Evolutionary conservation across 148 eudicot genomes (phyloP).

Genomic region (Nepenthes mirabilis): DNA sequence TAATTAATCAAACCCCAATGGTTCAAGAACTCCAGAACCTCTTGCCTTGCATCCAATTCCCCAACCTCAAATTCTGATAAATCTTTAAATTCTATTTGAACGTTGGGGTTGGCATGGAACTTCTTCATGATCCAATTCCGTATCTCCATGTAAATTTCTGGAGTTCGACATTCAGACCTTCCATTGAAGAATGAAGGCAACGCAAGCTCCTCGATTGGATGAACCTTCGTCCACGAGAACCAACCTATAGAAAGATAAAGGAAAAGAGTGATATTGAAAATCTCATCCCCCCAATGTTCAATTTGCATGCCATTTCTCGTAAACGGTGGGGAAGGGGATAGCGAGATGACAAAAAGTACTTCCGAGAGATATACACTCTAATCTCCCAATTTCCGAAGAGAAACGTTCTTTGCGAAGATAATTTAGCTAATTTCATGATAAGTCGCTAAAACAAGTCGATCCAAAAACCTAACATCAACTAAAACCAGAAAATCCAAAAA

Average conservation of each 20-base stretch:
- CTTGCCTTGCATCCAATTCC: conserved; percentile 62
- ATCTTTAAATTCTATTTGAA: conserved; percentile 54
- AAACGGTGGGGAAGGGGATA: background rate
- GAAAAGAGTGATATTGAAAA: background rate
- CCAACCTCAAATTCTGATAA: conserved; percentile 61
- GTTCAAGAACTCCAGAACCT: conserved; percentile 88
- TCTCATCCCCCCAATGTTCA: background rate
- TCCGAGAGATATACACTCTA: too few species aligned
- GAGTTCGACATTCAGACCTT: conserved; percentile 60
- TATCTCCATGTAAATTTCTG: conserved; percentile 64
- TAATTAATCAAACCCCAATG: conserved; percentile 97
- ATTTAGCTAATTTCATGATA: background rate
- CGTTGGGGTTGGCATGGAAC: conserved; percentile 63
- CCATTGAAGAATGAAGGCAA: conserved; percentile 76
- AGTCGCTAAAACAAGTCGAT: background rate
- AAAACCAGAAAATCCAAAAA: conserved; percentile 1
- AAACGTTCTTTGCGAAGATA: background rate
- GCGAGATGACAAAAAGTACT: too few species aligned
- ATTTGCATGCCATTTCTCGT: background rate
- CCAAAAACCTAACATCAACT: background rate
- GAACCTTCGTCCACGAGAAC: conserved; percentile 85
- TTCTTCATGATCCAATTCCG: conserved; percentile 85
- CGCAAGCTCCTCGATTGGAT: conserved; percentile 62
- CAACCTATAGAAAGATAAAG: conserved; percentile 45
- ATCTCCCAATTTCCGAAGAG: background rate